Conservation (phyloP, 441 rosid genomes). For the Populus trichocarpa region DNA sequence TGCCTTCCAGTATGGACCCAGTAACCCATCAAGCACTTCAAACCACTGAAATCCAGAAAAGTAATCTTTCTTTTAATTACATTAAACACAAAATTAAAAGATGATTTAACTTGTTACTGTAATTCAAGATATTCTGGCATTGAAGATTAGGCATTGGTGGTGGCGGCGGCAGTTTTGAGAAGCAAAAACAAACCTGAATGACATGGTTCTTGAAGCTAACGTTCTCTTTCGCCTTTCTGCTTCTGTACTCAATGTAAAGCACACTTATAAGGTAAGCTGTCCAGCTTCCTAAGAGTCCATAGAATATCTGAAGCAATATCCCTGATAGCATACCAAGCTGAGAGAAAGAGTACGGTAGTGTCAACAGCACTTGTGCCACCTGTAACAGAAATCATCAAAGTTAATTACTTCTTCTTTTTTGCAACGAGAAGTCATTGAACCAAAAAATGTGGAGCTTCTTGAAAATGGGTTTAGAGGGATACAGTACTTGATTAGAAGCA, state of each 20-base stretch:
- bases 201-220: slow-evolving; percentile 97
- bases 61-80: not conserved
- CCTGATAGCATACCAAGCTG: slow-evolving; percentile 97
- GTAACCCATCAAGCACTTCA: slow-evolving; percentile 94
- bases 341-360: slow-evolving; percentile 93
- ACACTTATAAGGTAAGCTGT: slow-evolving; percentile 97
- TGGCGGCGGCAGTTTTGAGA: slow-evolving; percentile 1
- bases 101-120: not conserved
- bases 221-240: slow-evolving; percentile 90
- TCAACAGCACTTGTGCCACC: slow-evolving; percentile 97
- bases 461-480: not conserved
- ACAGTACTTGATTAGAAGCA: slow-evolving; percentile 81
- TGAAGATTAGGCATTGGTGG: slow-evolving; percentile 19
- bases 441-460: not conserved
- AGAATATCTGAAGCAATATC: slow-evolving; percentile 74
- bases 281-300: slow-evolving; percentile 93
- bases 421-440: not conserved
- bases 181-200: slow-evolving; percentile 56
- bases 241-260: slow-evolving; percentile 88
- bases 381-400: slow-evolving; percentile 13
- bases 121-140: slow-evolving; percentile 10
- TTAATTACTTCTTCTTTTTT: not conserved
- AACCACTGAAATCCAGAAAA: slow-evolving; percentile 66
- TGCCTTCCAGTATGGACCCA: slow-evolving; percentile 97
- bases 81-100: not conserved